Evolutionary conservation across 2,329 filamentous ascomycete genomes (phyloP).

Genomic region (Aureobasidium melanogenum): DNA sequence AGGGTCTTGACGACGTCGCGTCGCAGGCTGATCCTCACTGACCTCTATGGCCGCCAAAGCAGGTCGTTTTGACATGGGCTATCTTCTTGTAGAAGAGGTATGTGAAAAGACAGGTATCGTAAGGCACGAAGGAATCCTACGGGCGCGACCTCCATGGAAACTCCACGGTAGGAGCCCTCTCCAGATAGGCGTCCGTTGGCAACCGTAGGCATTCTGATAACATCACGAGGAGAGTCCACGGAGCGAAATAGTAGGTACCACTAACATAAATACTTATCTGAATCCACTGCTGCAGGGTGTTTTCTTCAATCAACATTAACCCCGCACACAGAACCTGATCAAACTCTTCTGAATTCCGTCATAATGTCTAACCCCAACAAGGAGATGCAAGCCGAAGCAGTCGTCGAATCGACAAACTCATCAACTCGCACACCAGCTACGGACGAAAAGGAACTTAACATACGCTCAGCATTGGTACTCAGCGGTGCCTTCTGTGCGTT

Average conservation of each 20-base stretch:
- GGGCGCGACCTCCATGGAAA: no score
- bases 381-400: neutral
- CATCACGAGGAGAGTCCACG: neutral
- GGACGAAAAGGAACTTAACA: neutral
- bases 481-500: constrained; percentile 15
- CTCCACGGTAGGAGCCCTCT: no score
- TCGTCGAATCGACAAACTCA: neutral
- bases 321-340: no score
- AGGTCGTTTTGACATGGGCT: neutral
- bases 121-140: no score
- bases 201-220: no score
- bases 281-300: neutral
- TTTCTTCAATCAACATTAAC: neutral
- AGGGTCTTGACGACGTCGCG: constrained; percentile 20
- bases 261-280: neutral
- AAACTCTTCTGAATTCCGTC: neutral
- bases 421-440: neutral
- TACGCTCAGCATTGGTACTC: neutral
- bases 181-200: no score
- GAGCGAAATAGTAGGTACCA: neutral
- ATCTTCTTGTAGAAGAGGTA: accelerated
- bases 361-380: neutral
- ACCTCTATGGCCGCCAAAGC: neutral
- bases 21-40: neutral
- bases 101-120: no score